phyloP scores from a whole-genome alignment of 305 asterid genomes.

The Ilex paraguariensis region DNA sequence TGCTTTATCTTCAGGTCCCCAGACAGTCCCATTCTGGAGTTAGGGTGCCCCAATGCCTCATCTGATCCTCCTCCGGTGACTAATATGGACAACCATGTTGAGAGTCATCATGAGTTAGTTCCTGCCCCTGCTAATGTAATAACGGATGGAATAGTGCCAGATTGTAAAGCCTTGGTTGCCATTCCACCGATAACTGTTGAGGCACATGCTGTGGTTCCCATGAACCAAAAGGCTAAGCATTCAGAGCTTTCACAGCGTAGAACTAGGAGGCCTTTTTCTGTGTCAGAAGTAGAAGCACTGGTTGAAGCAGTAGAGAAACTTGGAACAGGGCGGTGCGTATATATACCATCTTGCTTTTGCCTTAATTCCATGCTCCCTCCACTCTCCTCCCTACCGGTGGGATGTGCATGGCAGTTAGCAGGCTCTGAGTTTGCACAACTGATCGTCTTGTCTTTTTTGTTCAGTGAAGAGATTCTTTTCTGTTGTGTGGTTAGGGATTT shows the following conservation, averaged over 20 bases:
- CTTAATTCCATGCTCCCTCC: too few relatives aligned
- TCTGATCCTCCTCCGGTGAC: conserved; percentile 2
- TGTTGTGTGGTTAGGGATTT: neutral
- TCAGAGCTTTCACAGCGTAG: neutral
- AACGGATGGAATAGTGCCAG: conserved; percentile 11
- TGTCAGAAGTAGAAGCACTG: conserved; percentile 3
- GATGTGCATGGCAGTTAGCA: too few relatives aligned
- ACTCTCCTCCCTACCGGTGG: too few relatives aligned
- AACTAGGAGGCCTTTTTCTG: neutral
- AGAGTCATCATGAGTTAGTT: neutral
- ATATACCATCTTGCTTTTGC: neutral
- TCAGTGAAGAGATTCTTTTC: neutral
- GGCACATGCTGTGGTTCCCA: neutral
- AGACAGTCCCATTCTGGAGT: neutral
- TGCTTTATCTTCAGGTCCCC: conserved; percentile 3
- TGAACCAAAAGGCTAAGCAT: neutral
- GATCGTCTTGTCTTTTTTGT: neutral
- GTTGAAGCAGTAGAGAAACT: conserved; percentile 2
- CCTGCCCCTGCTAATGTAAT: conserved; percentile 1
- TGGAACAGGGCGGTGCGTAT: conserved; percentile 1
- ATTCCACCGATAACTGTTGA: conserved; percentile 8
- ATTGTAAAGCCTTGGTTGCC: conserved; percentile 19
- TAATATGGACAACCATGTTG: conserved; percentile 2
- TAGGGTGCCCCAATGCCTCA: neutral
- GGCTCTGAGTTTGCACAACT: too few relatives aligned